Conservation (phyloP, 495 filamentous ascomycete genomes). For the Aspergillus wentii region DNA sequence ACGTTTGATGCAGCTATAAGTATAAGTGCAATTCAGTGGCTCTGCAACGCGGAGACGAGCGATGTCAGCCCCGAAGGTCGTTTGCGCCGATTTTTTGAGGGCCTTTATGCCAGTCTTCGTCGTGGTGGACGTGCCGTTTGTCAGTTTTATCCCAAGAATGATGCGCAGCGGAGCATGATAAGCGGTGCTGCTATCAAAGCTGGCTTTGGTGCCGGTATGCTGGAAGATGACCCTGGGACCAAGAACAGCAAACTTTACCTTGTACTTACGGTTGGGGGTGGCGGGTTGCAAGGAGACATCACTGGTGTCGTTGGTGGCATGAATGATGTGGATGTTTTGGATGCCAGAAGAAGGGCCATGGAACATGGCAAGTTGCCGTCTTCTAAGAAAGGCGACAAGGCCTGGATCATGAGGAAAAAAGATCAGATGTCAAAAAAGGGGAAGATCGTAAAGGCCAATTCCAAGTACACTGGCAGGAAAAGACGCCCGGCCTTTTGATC, state of each 20-base stretch:
- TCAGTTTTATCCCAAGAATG: constrained; percentile 97
- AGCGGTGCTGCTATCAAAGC: constrained; percentile 82
- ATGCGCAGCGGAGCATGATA: constrained; percentile 86
- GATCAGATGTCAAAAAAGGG: constrained; percentile 92
- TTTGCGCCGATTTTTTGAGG: constrained; percentile 81
- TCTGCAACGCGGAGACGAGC: constrained; percentile 89
- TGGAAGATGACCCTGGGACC: constrained; percentile 93
- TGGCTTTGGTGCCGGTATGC: constrained; percentile 88
- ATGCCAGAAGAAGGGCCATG: constrained; percentile 55
- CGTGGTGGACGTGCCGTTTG: constrained; percentile 89
- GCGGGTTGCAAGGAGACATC: constrained; percentile 72
- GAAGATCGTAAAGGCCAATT: constrained; percentile 83
- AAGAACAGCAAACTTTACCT: constrained; percentile 93
- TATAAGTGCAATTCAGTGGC: constrained; percentile 94
- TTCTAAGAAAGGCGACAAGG: constrained; percentile 70
- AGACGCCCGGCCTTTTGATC: constrained; percentile 55
- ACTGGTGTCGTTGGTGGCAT: constrained; percentile 80
- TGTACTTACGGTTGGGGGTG: constrained; percentile 87
- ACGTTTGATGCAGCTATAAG: constrained; percentile 92
- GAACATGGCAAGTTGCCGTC: constrained; percentile 42
- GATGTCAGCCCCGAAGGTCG: constrained; percentile 74
- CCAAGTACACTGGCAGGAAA: constrained; percentile 90
- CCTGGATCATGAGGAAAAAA: constrained; percentile 93
- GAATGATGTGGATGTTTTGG: constrained; percentile 79
- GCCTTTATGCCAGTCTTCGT: constrained; percentile 78